Base-by-base conservation (phyloP, 2,329 filamentous ascomycete genomes). In the Bimuria novae-zelandiae region DNA sequence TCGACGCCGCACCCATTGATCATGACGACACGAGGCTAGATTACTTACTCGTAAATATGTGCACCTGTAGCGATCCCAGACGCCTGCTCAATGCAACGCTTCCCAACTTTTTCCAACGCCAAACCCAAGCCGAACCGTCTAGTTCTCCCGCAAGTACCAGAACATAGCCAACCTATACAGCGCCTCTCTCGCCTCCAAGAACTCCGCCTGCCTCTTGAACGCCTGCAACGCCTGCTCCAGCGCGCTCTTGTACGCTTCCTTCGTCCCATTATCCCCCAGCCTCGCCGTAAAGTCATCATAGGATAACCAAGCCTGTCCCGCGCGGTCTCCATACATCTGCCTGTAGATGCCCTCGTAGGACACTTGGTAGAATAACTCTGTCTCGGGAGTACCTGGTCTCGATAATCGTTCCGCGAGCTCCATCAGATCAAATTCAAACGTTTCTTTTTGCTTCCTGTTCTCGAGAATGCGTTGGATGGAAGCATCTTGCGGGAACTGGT, bases 361-460 rank as follows among this genome's bases (percentile, higher is more conserved):
- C n/a, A 47, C 44, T 12, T 47, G 44, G 23, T 47, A 47, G 33
- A 47, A 47, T 2, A 47, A n/a, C n/a, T 47, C 44, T n/a, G 33
- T 47, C 17, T 47, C 44, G 4, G 44, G 44, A 8, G 22, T 30
- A 10, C n/a, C n/a, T 7, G 22, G 19, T 11, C 23, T 37, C 3
- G 22, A 14, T 11, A 47, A 32, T 14, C 44, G 32, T 33, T 23
- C 32, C 16, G 44, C 33, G 22, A 47, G 44, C 16, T 47, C 44
- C 22, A 39, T 36, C 23, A 47, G 11, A 23, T 47, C 44, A n/a
- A 36, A 35, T 21, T 47, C 33, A 16, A 47, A 47, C 14, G 21
- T 16, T 17, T 47, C 33, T 39, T 33, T 37, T 10, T 22, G 44
- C 23, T 47, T 47, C 33, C 11, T 7, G 33, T 47, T 16, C 11